Conservation (phyloP, 2,329 filamentous ascomycete genomes). For the Emydomyces testavorans region DNA sequence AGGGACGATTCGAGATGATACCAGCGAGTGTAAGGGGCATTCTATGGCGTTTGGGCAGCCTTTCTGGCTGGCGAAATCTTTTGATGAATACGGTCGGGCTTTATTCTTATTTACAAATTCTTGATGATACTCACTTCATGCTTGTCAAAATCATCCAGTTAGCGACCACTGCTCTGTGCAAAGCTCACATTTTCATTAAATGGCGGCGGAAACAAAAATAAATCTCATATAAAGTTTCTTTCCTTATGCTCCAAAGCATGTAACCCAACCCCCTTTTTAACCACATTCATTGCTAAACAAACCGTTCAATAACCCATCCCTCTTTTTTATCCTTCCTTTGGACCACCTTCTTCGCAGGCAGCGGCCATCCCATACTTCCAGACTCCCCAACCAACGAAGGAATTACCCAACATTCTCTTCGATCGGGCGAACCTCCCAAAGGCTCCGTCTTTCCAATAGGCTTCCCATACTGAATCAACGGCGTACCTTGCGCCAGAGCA, state of each 20-base stretch:
- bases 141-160: no score
- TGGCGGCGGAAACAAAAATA: no score
- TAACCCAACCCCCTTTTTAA: not conserved
- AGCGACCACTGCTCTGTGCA: no score
- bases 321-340: conserved; percentile 62
- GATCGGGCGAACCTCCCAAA: conserved; percentile 37
- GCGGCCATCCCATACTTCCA: conserved; percentile 64
- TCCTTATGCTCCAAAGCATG: not conserved
- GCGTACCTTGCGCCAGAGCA: conserved; percentile 70
- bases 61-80: not conserved
- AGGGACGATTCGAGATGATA: conserved; percentile 6
- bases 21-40: not conserved
- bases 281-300: conserved; percentile 22
- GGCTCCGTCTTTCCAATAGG: conserved; percentile 69
- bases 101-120: no score
- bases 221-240: no score
- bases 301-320: conserved; percentile 61
- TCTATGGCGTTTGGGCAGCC: not conserved
- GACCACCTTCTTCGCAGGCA: conserved; percentile 72
- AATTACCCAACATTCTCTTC: conserved; percentile 71
- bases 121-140: not conserved
- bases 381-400: conserved; percentile 61
- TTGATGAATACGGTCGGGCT: no score
- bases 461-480: conserved; percentile 73
- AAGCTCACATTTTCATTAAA: no score